These are phyloP conservation scores for Mycena leptocephala DNA, from an alignment of 768 basidiomycete genomes.

Conservation along the genomic window DNA sequence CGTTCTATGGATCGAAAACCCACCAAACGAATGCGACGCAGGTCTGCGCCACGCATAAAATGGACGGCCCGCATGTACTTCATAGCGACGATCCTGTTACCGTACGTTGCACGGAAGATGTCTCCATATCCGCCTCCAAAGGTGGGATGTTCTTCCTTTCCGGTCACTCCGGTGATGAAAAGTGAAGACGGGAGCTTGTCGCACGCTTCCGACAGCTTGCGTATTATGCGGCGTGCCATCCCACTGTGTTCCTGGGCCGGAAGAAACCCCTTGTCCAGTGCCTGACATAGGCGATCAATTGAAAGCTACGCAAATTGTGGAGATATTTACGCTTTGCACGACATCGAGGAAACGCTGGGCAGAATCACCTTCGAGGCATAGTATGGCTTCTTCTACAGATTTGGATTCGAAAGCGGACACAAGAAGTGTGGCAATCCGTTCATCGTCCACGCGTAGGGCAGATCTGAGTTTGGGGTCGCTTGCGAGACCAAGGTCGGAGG, in stretches of 20 bases:
- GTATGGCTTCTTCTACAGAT: not conserved
- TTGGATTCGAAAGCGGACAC: slow-evolving; percentile 4
- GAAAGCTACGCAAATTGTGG: not conserved
- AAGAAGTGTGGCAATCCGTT: not conserved
- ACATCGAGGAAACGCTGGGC: slow-evolving; percentile 25
- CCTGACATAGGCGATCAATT: not conserved
- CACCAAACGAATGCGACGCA: slow-evolving; percentile 14
- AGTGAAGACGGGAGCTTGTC: slow-evolving; percentile 36
- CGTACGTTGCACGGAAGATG: slow-evolving; percentile 32
- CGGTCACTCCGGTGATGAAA: slow-evolving; percentile 29
- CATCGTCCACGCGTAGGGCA: not conserved
- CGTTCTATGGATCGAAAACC: not conserved
- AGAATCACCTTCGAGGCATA: not conserved
- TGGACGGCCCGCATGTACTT: not conserved
- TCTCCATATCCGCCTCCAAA: slow-evolving; percentile 41
- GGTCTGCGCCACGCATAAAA: not conserved
- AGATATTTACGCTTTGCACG: not conserved
- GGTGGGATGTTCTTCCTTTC: slow-evolving; percentile 21
- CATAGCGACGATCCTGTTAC: slow-evolving; percentile 1
- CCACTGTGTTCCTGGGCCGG: not conserved
- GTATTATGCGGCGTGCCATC: slow-evolving; percentile 29
- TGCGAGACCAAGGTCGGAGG: not conserved
- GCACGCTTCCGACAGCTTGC: slow-evolving; percentile 32
- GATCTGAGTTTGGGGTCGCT: not conserved
- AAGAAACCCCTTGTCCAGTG: not conserved